Conservation (phyloP, 2,329 filamentous ascomycete species). For the Fusarium brevicatenulatum region DNA sequence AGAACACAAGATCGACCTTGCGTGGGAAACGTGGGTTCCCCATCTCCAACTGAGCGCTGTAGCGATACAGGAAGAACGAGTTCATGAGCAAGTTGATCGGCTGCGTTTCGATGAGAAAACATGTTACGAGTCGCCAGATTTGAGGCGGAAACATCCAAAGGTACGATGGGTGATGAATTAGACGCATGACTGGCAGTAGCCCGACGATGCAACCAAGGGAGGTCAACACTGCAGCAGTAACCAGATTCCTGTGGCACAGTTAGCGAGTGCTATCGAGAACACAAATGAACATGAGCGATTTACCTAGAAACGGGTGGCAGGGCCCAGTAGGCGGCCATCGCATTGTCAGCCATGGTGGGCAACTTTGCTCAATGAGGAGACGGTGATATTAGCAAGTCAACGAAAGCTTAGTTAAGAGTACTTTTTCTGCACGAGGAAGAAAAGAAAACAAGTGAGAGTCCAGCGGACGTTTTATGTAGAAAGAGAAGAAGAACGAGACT, state of each 20-base stretch:
- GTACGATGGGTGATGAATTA: conserved; percentile 62
- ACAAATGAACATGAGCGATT: conserved; percentile 19
- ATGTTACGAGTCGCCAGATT: conserved; percentile 55
- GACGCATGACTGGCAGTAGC: conserved; percentile 59
- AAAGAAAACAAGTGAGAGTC: conserved; percentile 10
- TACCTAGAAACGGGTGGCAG: conserved; percentile 56
- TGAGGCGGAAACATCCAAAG: conserved; percentile 63
- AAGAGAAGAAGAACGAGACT: conserved; percentile 36
- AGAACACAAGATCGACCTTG: conserved; percentile 84
- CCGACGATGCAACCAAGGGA: conserved; percentile 69
- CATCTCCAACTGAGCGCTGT: conserved; percentile 78
- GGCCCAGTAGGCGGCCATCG: conserved; percentile 52
- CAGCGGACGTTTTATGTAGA: conserved; percentile 30
- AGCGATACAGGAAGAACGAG: conserved; percentile 80
- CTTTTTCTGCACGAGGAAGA: background rate
- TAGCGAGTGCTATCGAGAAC: conserved; percentile 18
- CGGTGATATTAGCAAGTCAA: conserved; percentile 12
- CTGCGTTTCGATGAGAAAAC: conserved; percentile 54
- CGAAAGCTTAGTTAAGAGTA: conserved; percentile 29
- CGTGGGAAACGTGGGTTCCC: conserved; percentile 76
- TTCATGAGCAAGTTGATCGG: conserved; percentile 71
- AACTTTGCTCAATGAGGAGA: conserved; percentile 45
- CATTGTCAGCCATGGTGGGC: conserved; percentile 48
- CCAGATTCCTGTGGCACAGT: conserved; percentile 67
- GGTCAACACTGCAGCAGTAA: conserved; percentile 68